A percentile compares a stretch with the other conserved stretches of the same genome.
These are phyloP conservation scores for Poteriospumella lacustris DNA, from an alignment of 108 stramenopile genomes.

Conservation along the genomic window DNA sequence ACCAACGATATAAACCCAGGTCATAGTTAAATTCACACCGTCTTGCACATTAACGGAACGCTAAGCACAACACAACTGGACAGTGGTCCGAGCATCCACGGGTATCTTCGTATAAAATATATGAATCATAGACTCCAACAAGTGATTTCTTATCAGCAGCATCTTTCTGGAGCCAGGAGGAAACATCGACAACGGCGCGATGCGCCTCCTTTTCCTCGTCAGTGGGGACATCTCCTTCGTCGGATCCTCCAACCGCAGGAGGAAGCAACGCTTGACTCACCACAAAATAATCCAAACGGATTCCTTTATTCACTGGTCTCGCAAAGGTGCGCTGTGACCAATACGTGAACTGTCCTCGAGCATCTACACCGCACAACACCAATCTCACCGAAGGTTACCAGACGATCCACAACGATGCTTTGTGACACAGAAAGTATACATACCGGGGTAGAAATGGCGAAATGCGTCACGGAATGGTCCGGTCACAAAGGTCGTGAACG, in stretches of 20 bases:
- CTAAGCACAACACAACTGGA: neutral
- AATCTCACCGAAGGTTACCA: neutral
- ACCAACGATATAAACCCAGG: too few relatives aligned
- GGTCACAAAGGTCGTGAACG: slow-evolving; percentile 67
- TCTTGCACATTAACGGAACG: neutral
- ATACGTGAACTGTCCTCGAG: slow-evolving; percentile 74
- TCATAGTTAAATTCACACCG: too few relatives aligned
- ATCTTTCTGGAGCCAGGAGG: too few relatives aligned
- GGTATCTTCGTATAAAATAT: neutral
- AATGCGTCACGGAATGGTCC: slow-evolving; percentile 77
- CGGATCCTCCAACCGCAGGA: neutral
- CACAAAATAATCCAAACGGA: slow-evolving; percentile 83
- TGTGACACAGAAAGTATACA: neutral
- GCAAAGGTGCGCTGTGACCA: slow-evolving; percentile 75
- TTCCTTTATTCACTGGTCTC: slow-evolving; percentile 79
- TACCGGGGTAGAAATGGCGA: slow-evolving; percentile 64
- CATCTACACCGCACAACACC: slow-evolving; percentile 31
- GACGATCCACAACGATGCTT: neutral
- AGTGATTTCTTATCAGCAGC: neutral
- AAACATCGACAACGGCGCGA: neutral
- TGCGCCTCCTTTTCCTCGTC: neutral
- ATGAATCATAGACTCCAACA: neutral
- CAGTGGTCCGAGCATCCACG: slow-evolving; percentile 18
- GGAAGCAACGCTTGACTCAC: slow-evolving; percentile 61
- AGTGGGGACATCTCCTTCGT: neutral